Evolutionary conservation across 108 stramenopile species (phyloP).

Genomic region (Pseudonitzschia pungens): DNA sequence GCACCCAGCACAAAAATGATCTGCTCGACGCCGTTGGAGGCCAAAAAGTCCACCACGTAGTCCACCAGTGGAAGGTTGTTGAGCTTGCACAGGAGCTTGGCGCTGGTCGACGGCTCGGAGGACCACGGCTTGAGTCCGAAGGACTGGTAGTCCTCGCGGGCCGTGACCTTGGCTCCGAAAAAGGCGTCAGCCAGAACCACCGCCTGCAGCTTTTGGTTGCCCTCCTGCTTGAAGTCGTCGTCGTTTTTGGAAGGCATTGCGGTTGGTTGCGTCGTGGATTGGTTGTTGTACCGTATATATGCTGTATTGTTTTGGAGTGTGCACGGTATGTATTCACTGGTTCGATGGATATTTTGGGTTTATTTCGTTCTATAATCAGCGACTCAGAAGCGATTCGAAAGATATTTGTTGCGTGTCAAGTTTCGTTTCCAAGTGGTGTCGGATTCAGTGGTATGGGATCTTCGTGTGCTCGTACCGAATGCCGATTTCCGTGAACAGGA

Average conservation of each 20-base stretch:
- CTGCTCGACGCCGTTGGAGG: slow-evolving; percentile 82
- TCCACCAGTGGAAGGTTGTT: slow-evolving; percentile 94
- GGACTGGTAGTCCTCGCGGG: slow-evolving; percentile 6
- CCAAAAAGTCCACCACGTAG: slow-evolving; percentile 93
- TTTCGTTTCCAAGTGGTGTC: no score
- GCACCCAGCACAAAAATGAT: slow-evolving; percentile 51
- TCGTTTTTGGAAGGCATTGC: slow-evolving; percentile 8
- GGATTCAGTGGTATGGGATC: no score
- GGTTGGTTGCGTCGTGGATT: background rate
- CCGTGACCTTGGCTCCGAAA: slow-evolving; percentile 37
- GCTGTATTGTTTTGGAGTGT: background rate
- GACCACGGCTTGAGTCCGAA: slow-evolving; percentile 9
- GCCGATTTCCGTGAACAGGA: no score
- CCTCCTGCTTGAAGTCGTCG: slow-evolving; percentile 9
- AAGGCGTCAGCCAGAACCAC: slow-evolving; percentile 90
- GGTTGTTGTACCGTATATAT: background rate
- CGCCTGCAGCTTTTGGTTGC: slow-evolving; percentile 74
- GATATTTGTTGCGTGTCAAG: no score
- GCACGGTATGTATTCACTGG: background rate
- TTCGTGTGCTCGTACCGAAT: no score
- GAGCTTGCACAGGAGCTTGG: slow-evolving; percentile 88
- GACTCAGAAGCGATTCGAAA: no score
- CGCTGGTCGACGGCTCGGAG: background rate
- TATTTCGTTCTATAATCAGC: no score
- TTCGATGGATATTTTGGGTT: no score